Percentiles rank a stretch among this genome's conserved stretches.
phyloP scores from a whole-genome alignment of 257 asterid genomes.

The Avicennia marina region DNA sequence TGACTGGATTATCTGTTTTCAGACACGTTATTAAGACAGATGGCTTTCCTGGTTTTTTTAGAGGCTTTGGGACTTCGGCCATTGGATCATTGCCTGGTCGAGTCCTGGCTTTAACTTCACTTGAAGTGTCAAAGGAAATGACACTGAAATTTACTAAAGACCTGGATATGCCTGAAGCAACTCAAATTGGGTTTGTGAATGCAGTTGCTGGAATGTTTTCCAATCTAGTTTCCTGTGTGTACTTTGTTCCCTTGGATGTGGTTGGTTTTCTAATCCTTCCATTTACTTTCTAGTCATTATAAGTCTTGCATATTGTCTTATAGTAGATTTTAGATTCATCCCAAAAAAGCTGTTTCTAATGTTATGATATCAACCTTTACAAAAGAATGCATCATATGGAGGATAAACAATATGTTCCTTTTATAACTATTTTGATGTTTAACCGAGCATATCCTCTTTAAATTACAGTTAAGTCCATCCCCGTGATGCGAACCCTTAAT shows the following conservation, averaged over 20 bases:
- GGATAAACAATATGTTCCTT: no score
- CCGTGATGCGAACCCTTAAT: background rate
- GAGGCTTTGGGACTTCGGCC: conserved; percentile 94
- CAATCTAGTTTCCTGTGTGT: conserved; percentile 69
- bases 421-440: no score
- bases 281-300: conserved; percentile 18
- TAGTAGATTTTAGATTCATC: background rate
- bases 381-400: no score
- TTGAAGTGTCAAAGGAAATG: conserved; percentile 77
- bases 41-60: conserved; percentile 66
- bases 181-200: conserved; percentile 69
- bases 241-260: conserved; percentile 94
- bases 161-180: conserved; percentile 70
- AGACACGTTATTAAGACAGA: conserved; percentile 49
- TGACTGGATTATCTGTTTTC: conserved; percentile 62
- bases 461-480: background rate
- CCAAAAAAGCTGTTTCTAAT: background rate
- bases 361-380: no score
- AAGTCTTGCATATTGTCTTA: conserved; percentile 11
- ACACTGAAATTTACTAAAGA: conserved; percentile 54
- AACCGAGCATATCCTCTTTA: background rate
- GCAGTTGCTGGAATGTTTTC: conserved; percentile 92
- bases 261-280: conserved; percentile 40
- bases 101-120: conserved; percentile 83
- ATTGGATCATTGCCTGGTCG: conserved; percentile 94